Evolutionary conservation across 371 early-diverging fungal species (phyloP).

Genomic region (Conidiobolus incongruus): DNA sequence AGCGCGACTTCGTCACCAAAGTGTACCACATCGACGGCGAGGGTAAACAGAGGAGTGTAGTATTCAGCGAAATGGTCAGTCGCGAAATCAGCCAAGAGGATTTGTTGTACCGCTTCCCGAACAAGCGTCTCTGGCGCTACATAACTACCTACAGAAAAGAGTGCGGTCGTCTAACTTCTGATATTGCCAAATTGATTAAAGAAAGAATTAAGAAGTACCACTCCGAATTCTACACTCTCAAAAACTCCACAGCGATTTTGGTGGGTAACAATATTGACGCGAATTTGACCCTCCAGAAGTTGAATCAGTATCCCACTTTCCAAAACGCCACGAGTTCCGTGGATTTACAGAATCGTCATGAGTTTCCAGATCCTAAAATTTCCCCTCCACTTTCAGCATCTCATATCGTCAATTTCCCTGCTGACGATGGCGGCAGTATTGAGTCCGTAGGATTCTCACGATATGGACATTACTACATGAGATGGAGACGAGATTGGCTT

Average conservation of each 20-base stretch:
- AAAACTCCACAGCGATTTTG: slow-evolving; percentile 31
- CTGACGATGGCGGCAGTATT: slow-evolving; percentile 23
- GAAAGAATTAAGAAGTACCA: slow-evolving; percentile 47
- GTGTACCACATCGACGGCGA: slow-evolving; percentile 39
- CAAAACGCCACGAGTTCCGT: slow-evolving; percentile 8
- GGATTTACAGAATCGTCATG: not conserved
- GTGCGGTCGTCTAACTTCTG: slow-evolving; percentile 43
- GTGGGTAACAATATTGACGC: slow-evolving; percentile 23
- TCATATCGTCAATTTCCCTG: slow-evolving; percentile 27
- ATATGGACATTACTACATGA: slow-evolving; percentile 34
- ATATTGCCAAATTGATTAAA: slow-evolving; percentile 39
- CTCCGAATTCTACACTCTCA: slow-evolving; percentile 28
- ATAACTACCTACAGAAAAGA: slow-evolving; percentile 33
- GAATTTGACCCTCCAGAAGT: slow-evolving; percentile 12
- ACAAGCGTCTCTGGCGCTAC: slow-evolving; percentile 20
- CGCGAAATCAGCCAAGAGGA: slow-evolving; percentile 41
- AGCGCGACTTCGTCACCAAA: slow-evolving; percentile 37
- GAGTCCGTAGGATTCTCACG: slow-evolving; percentile 33
- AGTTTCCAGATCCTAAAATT: slow-evolving; percentile 17
- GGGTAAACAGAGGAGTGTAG: slow-evolving; percentile 48
- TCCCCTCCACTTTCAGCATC: slow-evolving; percentile 10
- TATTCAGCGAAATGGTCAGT: slow-evolving; percentile 59
- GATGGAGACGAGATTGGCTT: slow-evolving; percentile 15
- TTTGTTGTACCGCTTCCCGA: slow-evolving; percentile 12
- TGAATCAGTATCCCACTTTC: slow-evolving; percentile 1